Evolutionary conservation across 2,329 filamentous ascomycete species (phyloP).

Genomic region (Fusarium sambucinum): DNA sequence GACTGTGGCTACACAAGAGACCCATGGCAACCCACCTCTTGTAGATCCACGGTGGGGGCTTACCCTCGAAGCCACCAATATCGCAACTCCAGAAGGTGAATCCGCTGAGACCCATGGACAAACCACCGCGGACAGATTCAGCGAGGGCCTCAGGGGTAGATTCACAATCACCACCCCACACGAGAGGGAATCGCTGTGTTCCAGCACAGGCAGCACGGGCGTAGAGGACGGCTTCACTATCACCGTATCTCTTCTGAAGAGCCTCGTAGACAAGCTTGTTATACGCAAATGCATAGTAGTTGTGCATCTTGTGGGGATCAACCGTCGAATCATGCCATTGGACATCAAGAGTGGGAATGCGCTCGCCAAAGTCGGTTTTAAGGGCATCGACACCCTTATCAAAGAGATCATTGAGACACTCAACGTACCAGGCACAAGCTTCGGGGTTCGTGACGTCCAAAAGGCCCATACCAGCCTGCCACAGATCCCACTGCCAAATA

Average conservation of each 20-base stretch:
- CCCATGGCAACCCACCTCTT: conserved; percentile 85
- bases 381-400: conserved; percentile 77
- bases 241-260: conserved; percentile 65
- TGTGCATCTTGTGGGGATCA: conserved; percentile 78
- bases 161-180: conserved; percentile 82
- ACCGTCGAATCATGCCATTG: conserved; percentile 70
- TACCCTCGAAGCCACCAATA: conserved; percentile 79
- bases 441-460: conserved; percentile 80
- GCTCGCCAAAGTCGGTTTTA: conserved; percentile 82
- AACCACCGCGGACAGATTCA: conserved; percentile 74
- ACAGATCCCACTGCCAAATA: conserved; percentile 81
- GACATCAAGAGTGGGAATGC: conserved; percentile 74
- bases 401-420: conserved; percentile 72
- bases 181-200: conserved; percentile 75
- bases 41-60: conserved; percentile 75
- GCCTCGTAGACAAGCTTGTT: conserved; percentile 78
- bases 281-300: conserved; percentile 80
- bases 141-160: conserved; percentile 79
- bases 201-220: conserved; percentile 76
- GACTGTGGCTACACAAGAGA: conserved; percentile 75
- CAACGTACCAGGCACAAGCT: conserved; percentile 73
- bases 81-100: conserved; percentile 78
- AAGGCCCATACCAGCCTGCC: conserved; percentile 82
- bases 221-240: conserved; percentile 71
- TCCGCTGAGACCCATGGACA: conserved; percentile 72